phyloP scores from a whole-genome alignment of 2,329 filamentous ascomycete genomes.

The Paecilomyces dactylethromorphus region DNA sequence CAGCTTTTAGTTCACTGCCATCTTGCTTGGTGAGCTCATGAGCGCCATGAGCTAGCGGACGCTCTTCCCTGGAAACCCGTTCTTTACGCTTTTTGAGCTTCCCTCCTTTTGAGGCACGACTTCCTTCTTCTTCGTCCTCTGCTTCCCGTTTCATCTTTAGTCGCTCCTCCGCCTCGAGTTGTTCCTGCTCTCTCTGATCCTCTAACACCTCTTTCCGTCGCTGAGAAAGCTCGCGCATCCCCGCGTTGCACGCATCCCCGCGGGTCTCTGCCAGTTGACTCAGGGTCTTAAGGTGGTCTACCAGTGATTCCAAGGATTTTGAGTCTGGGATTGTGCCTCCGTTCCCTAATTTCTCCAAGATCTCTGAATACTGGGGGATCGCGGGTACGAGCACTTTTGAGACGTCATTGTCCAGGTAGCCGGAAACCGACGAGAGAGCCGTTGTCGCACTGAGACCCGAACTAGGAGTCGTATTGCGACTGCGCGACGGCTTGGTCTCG shows the following conservation, averaged over 20 bases:
- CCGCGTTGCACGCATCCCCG: slow-evolving; percentile 52
- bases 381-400: slow-evolving; percentile 42
- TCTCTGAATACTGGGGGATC: slow-evolving; percentile 49
- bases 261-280: slow-evolving; percentile 52
- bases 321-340: slow-evolving; percentile 43
- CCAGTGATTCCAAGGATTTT: slow-evolving; percentile 42
- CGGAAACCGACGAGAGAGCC: slow-evolving; percentile 26
- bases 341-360: slow-evolving; percentile 50
- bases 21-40: slow-evolving; percentile 60
- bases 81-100: slow-evolving; percentile 79
- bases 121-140: slow-evolving; percentile 38
- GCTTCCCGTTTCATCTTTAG: slow-evolving; percentile 38
- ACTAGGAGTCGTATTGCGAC: slow-evolving; percentile 58
- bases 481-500: slow-evolving; percentile 49
- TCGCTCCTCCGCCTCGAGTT: slow-evolving; percentile 43
- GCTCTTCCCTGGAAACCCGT: slow-evolving; percentile 55
- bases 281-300: slow-evolving; percentile 49
- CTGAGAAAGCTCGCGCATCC: slow-evolving; percentile 53
- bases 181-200: slow-evolving; percentile 44
- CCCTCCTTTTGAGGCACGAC: slow-evolving; percentile 44
- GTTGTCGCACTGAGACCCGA: slow-evolving; percentile 45
- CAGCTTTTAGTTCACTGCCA: slow-evolving; percentile 43
- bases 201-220: slow-evolving; percentile 52
- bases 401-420: slow-evolving; percentile 50
- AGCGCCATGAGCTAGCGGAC: slow-evolving; percentile 55